Evolutionary conservation across 257 asterid genomes (phyloP), one percentile per base, ranked within the genome.

Genomic region (Solanum chilense): DNA sequence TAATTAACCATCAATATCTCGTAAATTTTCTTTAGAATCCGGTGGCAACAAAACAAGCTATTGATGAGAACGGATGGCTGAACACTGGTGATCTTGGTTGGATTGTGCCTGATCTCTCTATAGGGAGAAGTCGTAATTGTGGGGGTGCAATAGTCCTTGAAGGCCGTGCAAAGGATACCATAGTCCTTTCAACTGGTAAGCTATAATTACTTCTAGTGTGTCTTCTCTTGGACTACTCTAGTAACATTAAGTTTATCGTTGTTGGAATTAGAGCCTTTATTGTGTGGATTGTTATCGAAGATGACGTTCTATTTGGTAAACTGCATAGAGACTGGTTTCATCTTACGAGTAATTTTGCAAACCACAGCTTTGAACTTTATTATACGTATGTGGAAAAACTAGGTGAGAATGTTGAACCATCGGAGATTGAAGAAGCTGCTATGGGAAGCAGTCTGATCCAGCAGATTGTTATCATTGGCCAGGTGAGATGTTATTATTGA

Each of bases 371-470:
- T 47, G 85, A 81, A 47, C 68, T 80, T 29, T 29, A 18, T 47
- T 49, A 5, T 5, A 29, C 18, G 68, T 81, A 81, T 73, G 12
- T 2, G 37, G 0, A 85, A 85, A 20, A 42, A 86, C 88, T 89
- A 96, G 99, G 98, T 89, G 99, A 97, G 93, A 96, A 96, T 86
- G 94, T 96, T 82, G 99, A 96, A 91, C 98, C 98, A 82, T 91
- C 98, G 41, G 98, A 93, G 88, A 93, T 96, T 60, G 99, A 95
- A 93, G 99, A 93, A 91, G 97, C 98, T 87, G 99, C 98, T 21
- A 76, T 91, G 90, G 93, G 98, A 89, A 95, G 99, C 88, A 89
- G 89, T 92, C 90, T 96, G 85, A 94, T 96, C 89, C 98, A 94
- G 69, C 98, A 96, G 91, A 94, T 96, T 49, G 91, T 96, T 75